Evolutionary conservation across 2,329 filamentous ascomycete genomes (phyloP).

Genomic region (Nemania sp.): DNA sequence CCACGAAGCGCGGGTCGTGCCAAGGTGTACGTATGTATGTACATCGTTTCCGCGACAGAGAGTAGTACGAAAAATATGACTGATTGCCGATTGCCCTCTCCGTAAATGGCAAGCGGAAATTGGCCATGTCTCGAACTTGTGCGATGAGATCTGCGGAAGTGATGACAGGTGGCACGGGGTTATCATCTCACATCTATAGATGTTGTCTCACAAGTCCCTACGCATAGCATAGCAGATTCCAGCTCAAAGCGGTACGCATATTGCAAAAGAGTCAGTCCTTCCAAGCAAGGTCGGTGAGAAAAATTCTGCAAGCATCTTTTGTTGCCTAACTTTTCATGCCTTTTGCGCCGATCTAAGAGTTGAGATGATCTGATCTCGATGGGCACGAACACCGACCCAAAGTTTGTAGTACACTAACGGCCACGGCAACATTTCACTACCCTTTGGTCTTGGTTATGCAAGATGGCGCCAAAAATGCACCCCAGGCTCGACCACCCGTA

Average conservation of each 20-base stretch:
- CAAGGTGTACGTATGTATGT: too few relatives aligned
- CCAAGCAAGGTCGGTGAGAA: slow-evolving; percentile 6
- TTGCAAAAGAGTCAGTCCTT: neutral
- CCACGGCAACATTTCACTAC: neutral
- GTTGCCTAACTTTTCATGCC: neutral
- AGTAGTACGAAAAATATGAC: slow-evolving; percentile 16
- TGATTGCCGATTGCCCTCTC: slow-evolving; percentile 22
- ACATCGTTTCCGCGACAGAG: slow-evolving; percentile 10
- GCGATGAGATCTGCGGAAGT: slow-evolving; percentile 20
- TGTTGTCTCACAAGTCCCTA: slow-evolving; percentile 8
- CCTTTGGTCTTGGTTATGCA: slow-evolving; percentile 4
- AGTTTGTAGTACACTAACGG: slow-evolving; percentile 7
- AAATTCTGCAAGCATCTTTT: slow-evolving; percentile 4
- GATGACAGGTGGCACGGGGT: slow-evolving; percentile 12
- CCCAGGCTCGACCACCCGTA: slow-evolving; percentile 17
- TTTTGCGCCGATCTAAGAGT: slow-evolving; percentile 13
- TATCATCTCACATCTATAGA: slow-evolving; percentile 3
- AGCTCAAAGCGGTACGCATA: neutral
- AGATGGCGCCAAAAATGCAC: slow-evolving; percentile 23
- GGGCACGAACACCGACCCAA: slow-evolving; percentile 5
- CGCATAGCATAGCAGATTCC: neutral
- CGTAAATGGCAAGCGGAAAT: slow-evolving; percentile 28
- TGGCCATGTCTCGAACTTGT: slow-evolving; percentile 31
- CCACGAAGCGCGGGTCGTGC: too few relatives aligned
- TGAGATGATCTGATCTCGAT: slow-evolving; percentile 20